Base-by-base conservation (phyloP, 1,284 basidiomycete species). In the Leccinum solheimii region DNA sequence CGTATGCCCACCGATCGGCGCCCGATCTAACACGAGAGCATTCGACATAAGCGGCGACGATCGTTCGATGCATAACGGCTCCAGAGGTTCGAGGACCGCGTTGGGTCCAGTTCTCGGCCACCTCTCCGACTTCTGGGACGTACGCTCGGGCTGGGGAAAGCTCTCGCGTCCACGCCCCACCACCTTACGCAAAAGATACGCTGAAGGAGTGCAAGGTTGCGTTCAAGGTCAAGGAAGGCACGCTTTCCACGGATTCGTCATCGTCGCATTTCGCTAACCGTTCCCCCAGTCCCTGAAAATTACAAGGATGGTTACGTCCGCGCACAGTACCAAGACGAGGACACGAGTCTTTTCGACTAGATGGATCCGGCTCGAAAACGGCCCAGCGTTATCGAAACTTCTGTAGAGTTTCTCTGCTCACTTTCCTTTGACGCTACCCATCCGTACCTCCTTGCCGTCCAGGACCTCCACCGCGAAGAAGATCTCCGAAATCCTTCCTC, bases 401-500 rank as follows among this genome's bases (percentile, higher is more conserved):
- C 59, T 86, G 53, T 82, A 87, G 66, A 79, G 81, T 50, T 75
- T 93, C 58, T 76, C 81, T 38, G 78, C 82, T 4, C 69, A 80
- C 57, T 94, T 98, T 71, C 93, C 95, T 16, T 78, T 98, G 65
- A 93, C 95, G 5, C 83, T 85, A 56, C 87, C 2, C 87, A 95
- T 70, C 82, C 90, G 14, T 81, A 88, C 61, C 83, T 98, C 57
- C 83, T 98, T 67, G 83, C 30, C 30, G 77, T 86, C 32, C 82
- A 86, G 56, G 95, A 98, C 76, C 76, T 98, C 43, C 83, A 89
- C 64, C 87, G 94, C 51, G 97, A 98, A 79, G 95, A 99, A 77
- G 97, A 99, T 77, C 84, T 99, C 36, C 87, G 94, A 64, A 98
- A 98, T 76, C 92, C 94, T 3, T 85, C 86, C 62, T 97, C 96